Percentiles rank a stretch among this genome's conserved stretches.
phyloP scores from a whole-genome alignment of 2,329 filamentous ascomycete species.

The Aspergillus brunneoviolaceus region DNA sequence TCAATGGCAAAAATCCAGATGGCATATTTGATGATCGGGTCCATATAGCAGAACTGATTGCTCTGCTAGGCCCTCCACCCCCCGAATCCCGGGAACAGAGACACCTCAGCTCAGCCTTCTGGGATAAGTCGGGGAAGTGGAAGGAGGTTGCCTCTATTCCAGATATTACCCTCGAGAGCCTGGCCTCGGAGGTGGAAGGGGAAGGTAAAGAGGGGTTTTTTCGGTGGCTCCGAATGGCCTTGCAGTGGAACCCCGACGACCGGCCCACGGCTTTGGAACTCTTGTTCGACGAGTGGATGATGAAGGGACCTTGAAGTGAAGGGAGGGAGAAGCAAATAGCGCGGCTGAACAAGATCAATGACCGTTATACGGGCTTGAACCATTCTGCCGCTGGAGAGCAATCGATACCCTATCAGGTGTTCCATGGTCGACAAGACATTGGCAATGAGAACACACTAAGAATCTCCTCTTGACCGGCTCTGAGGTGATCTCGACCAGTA shows the following conservation, averaged over 20 bases:
- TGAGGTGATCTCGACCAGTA: too few species aligned
- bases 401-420: too few species aligned
- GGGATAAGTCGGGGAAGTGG: conserved; percentile 24
- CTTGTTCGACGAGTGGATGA: conserved; percentile 41
- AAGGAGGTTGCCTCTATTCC: conserved; percentile 16
- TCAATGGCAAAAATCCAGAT: conserved; percentile 19
- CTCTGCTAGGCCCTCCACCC: conserved; percentile 20
- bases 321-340: too few species aligned
- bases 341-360: too few species aligned
- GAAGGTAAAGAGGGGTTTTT: conserved; percentile 28
- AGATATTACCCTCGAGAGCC: conserved; percentile 12
- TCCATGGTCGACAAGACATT: too few species aligned
- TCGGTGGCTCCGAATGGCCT: conserved; percentile 28
- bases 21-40: conserved; percentile 27
- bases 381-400: too few species aligned
- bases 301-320: conserved; percentile 3
- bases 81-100: conserved; percentile 19
- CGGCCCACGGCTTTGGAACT: conserved; percentile 35
- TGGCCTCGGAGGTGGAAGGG: conserved; percentile 22
- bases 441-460: too few species aligned
- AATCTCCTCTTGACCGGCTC: too few species aligned
- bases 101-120: conserved; percentile 22
- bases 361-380: too few species aligned
- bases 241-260: conserved; percentile 28
- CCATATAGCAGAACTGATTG: conserved; percentile 27